Base-by-base conservation (phyloP, 495 filamentous ascomycete species). In the Hypoxylon cercidicola region DNA sequence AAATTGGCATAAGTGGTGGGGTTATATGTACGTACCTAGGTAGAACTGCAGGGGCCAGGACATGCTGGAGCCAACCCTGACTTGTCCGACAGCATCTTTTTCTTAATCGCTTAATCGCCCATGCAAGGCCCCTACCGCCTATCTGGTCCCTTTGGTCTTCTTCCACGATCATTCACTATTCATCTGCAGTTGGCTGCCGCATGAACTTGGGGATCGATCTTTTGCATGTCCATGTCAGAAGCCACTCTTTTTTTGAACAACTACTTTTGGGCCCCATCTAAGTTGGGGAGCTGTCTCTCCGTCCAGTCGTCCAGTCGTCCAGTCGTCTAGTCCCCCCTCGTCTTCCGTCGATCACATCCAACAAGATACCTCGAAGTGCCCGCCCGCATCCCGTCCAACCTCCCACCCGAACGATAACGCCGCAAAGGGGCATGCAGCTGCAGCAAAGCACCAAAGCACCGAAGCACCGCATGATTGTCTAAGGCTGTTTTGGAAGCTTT, bases 381-480 rank as follows among this genome's bases (percentile, higher is more conserved):
- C 54, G 49, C 60, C 41, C 23, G 43, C 62, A 59, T 55, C 68
- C 56, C 49, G 60, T 62, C 40, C 47, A 35, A 28, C 45, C 68
- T 65, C 50, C 62, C 68, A 67, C 65, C 71, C 71, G 63, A 71
- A 70, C 71, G 71, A 73, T 69, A 71, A 67, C 64, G 68, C 71
- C 58, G 71, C 68, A 66, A 62, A 71, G 60, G 58, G 58, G 68
- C 62, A 65, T 73, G 71, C 68, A 71, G 58, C 64, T 73, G 68
- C 68, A 71, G 59, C 55, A 43, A 60, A n/a, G n/a, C n/a, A n/a
- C n/a, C n/a, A n/a, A n/a, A n/a, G n/a, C n/a, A n/a, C n/a, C n/a
- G n/a, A n/a, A 67, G 71, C 64, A 73, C 71, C 64, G 71, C 71
- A 73, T 71, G 64, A 62, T 60, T 67, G 62, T 70, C 65, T 68